Base-by-base conservation (phyloP, 371 early-diverging fungal genomes). In the Mucor sp. region DNA sequence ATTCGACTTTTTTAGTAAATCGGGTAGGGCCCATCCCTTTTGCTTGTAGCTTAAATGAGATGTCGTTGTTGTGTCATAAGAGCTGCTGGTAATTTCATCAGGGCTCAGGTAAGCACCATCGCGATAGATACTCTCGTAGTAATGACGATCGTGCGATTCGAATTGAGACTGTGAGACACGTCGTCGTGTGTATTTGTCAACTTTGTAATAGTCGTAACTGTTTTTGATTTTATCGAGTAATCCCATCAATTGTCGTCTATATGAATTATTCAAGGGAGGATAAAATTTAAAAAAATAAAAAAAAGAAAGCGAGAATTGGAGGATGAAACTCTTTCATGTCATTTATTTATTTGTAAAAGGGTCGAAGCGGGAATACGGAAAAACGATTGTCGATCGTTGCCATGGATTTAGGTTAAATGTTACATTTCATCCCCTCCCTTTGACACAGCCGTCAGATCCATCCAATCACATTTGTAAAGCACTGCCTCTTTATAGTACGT, bases 101-200 rank as follows among this genome's bases (percentile, higher is more conserved):
- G 70, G 69, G 37, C 69, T 60, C 19, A 79, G 25, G 23, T 82
- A 82, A 17, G 69, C 74, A 28, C 82, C 82, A 67, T 82, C 75
- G 12, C 60, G 65, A 53, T 82, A 82, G 14, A 62, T 72, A 17
- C 33, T 65, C 27, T 80, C 74, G 62, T 82, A 80, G 35, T 80
- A 82, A 7, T 62, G 65, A n/a, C 78, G 71, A 50, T 80, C 77
- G 41, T 75, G 79, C 1, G 72, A 76, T 41, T 76, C 74, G 58
- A 82, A 82, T 32, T 76, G 75, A 4, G 80, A 75, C 60, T 82
- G 79, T 4, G 74, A 74, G 15, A 68, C 50, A 56, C 83, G 66
- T 69, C 83, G 74, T 58, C 67, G 73, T 4, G 83, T 82, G 50
- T 80, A 82, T 68, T 78, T 76, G 58, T 78, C 74, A 6, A 78